Evolutionary conservation across 441 rosid genomes (phyloP).

Genomic region (Oxalis stricta): DNA sequence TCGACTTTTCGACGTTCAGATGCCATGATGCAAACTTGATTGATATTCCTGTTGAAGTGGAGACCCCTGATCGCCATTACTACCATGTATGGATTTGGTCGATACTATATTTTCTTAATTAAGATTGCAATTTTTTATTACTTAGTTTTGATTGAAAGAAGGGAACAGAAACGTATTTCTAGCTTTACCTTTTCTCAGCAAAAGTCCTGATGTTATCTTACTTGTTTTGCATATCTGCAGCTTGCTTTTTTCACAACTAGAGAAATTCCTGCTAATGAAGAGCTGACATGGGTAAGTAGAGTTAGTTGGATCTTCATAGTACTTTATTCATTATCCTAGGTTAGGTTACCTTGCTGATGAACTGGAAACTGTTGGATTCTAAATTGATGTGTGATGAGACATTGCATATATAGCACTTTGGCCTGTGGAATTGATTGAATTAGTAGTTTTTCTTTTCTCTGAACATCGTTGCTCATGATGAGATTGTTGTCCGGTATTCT

Average conservation of each 20-base stretch:
- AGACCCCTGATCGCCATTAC: conserved; percentile 88
- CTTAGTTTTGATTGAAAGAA: background rate
- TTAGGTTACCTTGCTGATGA: conserved; percentile 1
- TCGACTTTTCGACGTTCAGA: conserved; percentile 27
- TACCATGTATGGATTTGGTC: conserved; percentile 50
- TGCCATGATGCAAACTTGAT: conserved; percentile 70
- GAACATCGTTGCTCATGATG: no score
- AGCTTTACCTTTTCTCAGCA: background rate
- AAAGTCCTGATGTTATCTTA: conserved; percentile 8
- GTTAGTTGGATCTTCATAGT: background rate
- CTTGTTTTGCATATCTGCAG: conserved; percentile 26
- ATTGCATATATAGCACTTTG: background rate
- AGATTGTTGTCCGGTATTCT: no score
- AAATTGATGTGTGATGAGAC: background rate
- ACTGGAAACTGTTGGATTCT: background rate
- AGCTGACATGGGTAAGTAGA: conserved; percentile 71
- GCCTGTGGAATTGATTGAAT: background rate
- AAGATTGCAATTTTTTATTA: background rate
- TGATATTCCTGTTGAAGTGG: conserved; percentile 79
- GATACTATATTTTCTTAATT: background rate
- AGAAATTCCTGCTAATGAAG: conserved; percentile 59
- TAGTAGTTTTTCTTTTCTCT: no score
- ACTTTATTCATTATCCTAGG: no score
- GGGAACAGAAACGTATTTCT: background rate
- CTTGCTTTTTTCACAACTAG: conserved; percentile 72